Conservation (phyloP, 495 filamentous ascomycete genomes). For the Trichoderma erinaceum region DNA sequence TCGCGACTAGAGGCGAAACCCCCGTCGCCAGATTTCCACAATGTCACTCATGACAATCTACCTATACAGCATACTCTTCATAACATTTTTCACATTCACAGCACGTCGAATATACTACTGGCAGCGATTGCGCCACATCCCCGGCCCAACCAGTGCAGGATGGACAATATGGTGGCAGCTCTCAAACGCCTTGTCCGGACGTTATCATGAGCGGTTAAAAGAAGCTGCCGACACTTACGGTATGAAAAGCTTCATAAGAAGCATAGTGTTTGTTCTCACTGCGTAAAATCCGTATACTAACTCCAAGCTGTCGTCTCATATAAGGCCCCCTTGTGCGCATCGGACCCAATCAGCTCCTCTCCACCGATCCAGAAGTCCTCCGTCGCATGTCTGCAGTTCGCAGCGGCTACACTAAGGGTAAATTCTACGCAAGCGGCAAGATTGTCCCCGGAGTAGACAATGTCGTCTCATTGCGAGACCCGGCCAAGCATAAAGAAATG, state of each 20-base stretch:
- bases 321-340: slow-evolving; percentile 37
- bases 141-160: slow-evolving; percentile 24
- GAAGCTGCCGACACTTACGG: slow-evolving; percentile 22
- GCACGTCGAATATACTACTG: slow-evolving; percentile 16
- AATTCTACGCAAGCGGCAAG: slow-evolving; percentile 29
- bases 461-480: slow-evolving; percentile 28
- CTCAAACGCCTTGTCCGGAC: slow-evolving; percentile 16
- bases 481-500: slow-evolving; percentile 28
- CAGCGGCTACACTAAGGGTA: slow-evolving; percentile 26
- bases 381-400: slow-evolving; percentile 30
- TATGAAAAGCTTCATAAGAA: slow-evolving; percentile 3
- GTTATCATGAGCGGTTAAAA: slow-evolving; percentile 16
- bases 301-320: neutral
- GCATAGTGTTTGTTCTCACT: neutral
- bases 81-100: neutral
- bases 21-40: neutral
- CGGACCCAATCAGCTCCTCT: slow-evolving; percentile 38
- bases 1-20: neutral
- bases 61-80: neutral
- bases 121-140: slow-evolving; percentile 25
- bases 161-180: slow-evolving; percentile 25
- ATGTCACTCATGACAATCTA: neutral
- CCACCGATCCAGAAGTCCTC: slow-evolving; percentile 31
- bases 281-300: neutral
- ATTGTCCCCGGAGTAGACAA: slow-evolving; percentile 23